phyloP scores from a whole-genome alignment of 495 filamentous ascomycete species.

The Penicillium angulare region DNA sequence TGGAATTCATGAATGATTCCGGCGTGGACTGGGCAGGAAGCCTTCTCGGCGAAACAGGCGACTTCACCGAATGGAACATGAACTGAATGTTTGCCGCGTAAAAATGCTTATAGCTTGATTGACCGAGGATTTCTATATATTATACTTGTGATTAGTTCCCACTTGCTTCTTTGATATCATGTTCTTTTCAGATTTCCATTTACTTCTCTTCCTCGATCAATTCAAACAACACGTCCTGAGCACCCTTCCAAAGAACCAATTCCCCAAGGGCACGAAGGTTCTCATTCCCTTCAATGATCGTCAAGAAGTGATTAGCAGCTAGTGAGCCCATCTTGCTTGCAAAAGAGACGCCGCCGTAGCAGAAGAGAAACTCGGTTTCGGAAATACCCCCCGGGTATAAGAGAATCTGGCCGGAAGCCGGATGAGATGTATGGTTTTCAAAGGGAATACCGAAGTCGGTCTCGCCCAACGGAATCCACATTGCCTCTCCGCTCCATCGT shows the following conservation, averaged over 20 bases:
- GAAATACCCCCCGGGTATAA: constrained; percentile 27
- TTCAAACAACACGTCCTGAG: constrained; percentile 24
- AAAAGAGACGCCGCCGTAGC: constrained; percentile 24
- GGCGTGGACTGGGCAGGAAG: constrained; percentile 22
- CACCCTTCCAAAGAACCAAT: constrained; percentile 19
- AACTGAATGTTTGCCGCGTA: background rate
- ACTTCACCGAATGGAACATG: constrained; percentile 6
- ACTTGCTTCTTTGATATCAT: no score
- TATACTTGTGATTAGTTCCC: no score
- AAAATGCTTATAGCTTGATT: background rate
- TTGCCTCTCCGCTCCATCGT: constrained; percentile 25
- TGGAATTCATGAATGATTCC: constrained; percentile 20
- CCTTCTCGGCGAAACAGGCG: constrained; percentile 5
- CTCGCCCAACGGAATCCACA: constrained; percentile 29
- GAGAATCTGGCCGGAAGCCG: constrained; percentile 21
- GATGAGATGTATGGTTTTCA: constrained; percentile 28
- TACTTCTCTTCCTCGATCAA: constrained; percentile 15
- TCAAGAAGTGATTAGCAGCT: constrained; percentile 28
- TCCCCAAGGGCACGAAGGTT: constrained; percentile 19
- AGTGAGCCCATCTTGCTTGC: constrained; percentile 26
- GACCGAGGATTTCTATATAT: no score
- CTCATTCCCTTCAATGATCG: constrained; percentile 20
- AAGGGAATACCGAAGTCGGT: constrained; percentile 23
- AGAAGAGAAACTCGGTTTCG: constrained; percentile 27
- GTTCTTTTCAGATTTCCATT: background rate